Evolutionary conservation across 225 moss, liverwort and hornwort genomes (phyloP).

Genomic region (Straminergon stramineum): DNA sequence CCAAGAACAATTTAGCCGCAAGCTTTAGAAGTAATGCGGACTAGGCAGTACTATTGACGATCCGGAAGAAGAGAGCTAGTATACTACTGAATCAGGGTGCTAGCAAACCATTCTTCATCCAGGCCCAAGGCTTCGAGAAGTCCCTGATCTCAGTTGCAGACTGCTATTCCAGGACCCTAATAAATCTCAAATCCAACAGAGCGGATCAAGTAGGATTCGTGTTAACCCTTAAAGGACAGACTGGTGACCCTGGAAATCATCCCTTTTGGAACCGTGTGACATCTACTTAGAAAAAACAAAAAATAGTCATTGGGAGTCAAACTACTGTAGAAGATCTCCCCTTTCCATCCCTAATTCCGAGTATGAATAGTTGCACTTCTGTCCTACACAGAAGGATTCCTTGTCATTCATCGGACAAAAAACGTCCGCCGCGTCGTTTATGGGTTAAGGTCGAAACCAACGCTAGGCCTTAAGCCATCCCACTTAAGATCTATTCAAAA

Average conservation of each 20-base stretch:
- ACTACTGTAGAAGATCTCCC: too few relatives aligned
- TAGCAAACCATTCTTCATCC: not conserved
- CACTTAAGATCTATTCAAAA: not conserved
- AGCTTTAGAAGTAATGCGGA: not conserved
- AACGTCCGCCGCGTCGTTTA: too few relatives aligned
- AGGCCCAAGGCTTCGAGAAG: not conserved
- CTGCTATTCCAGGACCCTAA: not conserved
- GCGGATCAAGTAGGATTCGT: not conserved
- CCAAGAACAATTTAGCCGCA: not conserved
- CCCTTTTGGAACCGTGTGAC: too few relatives aligned
- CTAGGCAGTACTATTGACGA: not conserved
- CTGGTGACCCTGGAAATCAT: too few relatives aligned
- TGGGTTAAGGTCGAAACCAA: not conserved
- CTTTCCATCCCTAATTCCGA: too few relatives aligned
- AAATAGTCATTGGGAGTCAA: too few relatives aligned
- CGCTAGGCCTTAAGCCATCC: not conserved
- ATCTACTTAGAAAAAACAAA: too few relatives aligned
- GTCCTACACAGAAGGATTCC: too few relatives aligned
- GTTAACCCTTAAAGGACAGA: too few relatives aligned
- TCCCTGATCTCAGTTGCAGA: not conserved
- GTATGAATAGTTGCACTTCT: too few relatives aligned
- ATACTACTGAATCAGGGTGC: not conserved
- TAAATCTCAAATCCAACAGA: not conserved
- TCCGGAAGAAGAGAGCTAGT: not conserved
- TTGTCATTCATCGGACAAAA: too few relatives aligned